These are phyloP conservation scores for Debaryomyces sp. DNA, from an alignment of 1,139 yeast genomes.

Conservation along the genomic window DNA sequence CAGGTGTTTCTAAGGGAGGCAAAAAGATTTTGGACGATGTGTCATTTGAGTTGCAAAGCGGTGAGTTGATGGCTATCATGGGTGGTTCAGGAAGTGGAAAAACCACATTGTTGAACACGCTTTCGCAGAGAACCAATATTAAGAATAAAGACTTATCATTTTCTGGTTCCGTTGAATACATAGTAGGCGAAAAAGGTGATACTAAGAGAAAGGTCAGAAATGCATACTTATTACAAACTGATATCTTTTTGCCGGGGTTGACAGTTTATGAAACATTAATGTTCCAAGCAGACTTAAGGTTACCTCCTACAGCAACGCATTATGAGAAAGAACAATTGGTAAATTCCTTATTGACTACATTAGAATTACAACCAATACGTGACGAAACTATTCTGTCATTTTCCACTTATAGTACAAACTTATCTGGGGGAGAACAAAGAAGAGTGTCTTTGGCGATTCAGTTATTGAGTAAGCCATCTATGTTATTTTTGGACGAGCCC, in stretches of 20 bases:
- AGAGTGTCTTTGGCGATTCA: slow-evolving; percentile 80
- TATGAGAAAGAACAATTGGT: slow-evolving; percentile 52
- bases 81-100: slow-evolving; percentile 92
- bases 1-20: slow-evolving; percentile 5
- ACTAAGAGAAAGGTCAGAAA: slow-evolving; percentile 34
- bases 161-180: slow-evolving; percentile 30
- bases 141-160: slow-evolving; percentile 34
- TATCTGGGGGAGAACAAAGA: slow-evolving; percentile 87
- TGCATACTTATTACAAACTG: slow-evolving; percentile 81
- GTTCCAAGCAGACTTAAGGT: slow-evolving; percentile 71
- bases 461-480: slow-evolving; percentile 71
- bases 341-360: slow-evolving; percentile 56
- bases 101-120: slow-evolving; percentile 73
- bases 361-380: slow-evolving; percentile 64
- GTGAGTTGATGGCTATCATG: slow-evolving; percentile 66
- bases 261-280: slow-evolving; percentile 71
- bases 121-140: slow-evolving; percentile 61
- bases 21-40: slow-evolving; percentile 40
- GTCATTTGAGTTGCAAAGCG: slow-evolving; percentile 56
- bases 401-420: slow-evolving; percentile 43
- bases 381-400: slow-evolving; percentile 59
- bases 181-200: slow-evolving; percentile 14
- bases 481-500: slow-evolving; percentile 83
- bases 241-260: slow-evolving; percentile 67
- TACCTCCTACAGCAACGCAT: slow-evolving; percentile 44